These are phyloP conservation scores for Hanseniaspora jakobsenii DNA, from an alignment of 805 yeast genomes.

Conservation along the genomic window DNA sequence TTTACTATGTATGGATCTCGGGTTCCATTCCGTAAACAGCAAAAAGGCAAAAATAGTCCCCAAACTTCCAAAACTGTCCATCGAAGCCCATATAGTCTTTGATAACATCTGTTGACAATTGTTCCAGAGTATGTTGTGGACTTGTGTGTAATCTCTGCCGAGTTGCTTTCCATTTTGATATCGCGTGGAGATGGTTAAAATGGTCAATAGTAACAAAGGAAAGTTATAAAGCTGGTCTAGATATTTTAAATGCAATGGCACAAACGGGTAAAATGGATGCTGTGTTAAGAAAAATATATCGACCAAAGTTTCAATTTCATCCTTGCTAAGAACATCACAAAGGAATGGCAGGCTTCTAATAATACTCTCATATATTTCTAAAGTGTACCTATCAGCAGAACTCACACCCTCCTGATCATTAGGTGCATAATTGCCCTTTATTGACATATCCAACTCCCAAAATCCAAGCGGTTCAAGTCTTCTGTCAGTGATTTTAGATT, in stretches of 20 bases:
- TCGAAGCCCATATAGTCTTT: slow-evolving; percentile 79
- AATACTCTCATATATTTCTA: not conserved
- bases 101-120: slow-evolving; percentile 71
- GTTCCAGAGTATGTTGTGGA: slow-evolving; percentile 75
- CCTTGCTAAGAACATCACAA: slow-evolving; percentile 47
- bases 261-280: slow-evolving; percentile 84
- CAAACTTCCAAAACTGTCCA: slow-evolving; percentile 72
- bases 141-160: slow-evolving; percentile 32
- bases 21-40: slow-evolving; percentile 89
- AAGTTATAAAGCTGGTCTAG: slow-evolving; percentile 57
- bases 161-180: slow-evolving; percentile 53
- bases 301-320: slow-evolving; percentile 47
- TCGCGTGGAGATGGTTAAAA: slow-evolving; percentile 67
- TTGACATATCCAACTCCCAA: slow-evolving; percentile 6
- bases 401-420: too few relatives aligned
- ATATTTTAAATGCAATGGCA: slow-evolving; percentile 61
- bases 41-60: slow-evolving; percentile 80
- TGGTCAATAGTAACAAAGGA: slow-evolving; percentile 70
- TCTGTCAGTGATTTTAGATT: slow-evolving; percentile 15
- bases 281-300: slow-evolving; percentile 57
- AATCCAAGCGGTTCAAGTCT: slow-evolving; percentile 9
- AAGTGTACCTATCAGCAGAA: too few relatives aligned
- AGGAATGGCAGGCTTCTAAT: slow-evolving; percentile 22
- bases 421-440: not conserved
- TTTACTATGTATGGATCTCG: slow-evolving; percentile 82